phyloP scores from a whole-genome alignment of 2,329 filamentous ascomycete genomes.

The Fusarium vanettenii region DNA sequence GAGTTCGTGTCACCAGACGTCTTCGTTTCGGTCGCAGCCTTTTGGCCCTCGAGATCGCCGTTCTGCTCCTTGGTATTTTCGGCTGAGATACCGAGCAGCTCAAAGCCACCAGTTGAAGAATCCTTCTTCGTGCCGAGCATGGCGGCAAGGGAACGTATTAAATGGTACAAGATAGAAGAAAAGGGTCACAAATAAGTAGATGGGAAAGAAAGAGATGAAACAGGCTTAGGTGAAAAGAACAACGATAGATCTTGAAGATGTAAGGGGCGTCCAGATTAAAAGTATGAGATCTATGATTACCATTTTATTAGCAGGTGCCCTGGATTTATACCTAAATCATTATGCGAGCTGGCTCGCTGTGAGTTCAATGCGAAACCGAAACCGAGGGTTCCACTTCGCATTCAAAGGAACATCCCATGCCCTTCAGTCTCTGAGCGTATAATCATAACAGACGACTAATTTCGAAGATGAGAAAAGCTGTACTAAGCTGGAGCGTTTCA shows the following conservation, averaged over 20 bases:
- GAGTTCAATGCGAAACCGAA: neutral
- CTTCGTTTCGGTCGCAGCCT: neutral
- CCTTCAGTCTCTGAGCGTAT: too few species aligned
- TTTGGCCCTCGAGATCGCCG: neutral
- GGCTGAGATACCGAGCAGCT: neutral
- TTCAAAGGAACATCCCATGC: neutral
- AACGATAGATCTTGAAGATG: neutral
- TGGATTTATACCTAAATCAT: neutral
- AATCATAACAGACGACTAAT: too few species aligned
- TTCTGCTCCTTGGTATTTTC: neutral
- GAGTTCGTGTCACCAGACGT: neutral
- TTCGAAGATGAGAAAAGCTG: too few species aligned
- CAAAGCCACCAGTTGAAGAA: neutral
- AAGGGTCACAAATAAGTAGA: neutral
- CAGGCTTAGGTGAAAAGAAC: neutral
- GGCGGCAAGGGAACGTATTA: neutral
- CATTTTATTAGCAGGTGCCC: neutral
- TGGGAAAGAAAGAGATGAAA: neutral
- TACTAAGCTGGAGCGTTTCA: too few species aligned
- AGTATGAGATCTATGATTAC: neutral
- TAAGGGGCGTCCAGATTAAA: neutral
- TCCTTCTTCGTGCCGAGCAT: neutral
- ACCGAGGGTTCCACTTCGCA: neutral
- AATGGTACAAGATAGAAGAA: neutral
- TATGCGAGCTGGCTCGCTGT: neutral